Evolutionary conservation across 768 basidiomycete species (phyloP).

Genomic region (Gautieria morchelliformis): DNA sequence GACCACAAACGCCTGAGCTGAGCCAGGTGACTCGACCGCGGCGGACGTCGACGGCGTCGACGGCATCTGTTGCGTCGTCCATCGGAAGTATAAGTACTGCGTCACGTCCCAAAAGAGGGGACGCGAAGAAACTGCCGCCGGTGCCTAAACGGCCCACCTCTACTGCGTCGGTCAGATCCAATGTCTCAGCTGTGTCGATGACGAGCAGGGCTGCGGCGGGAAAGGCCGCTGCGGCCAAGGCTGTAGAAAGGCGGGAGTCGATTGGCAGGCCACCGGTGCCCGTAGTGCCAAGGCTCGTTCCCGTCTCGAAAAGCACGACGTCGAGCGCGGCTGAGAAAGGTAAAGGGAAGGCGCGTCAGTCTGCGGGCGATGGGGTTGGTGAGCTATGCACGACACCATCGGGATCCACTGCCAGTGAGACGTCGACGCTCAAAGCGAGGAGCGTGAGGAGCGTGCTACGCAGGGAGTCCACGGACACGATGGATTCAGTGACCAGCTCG

Average conservation of each 20-base stretch:
- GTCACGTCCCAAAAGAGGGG: neutral
- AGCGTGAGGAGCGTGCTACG: conserved; percentile 2
- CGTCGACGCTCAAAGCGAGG: conserved; percentile 32
- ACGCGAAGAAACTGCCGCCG: conserved; percentile 4
- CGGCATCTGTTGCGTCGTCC: conserved; percentile 6
- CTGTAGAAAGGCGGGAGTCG: conserved; percentile 4
- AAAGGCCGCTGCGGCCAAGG: conserved; percentile 10
- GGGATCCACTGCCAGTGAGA: conserved; percentile 27
- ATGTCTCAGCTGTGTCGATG: conserved; percentile 13
- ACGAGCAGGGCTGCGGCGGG: conserved; percentile 10
- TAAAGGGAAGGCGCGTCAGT: conserved; percentile 19
- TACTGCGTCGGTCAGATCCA: conserved; percentile 20
- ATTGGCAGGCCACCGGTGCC: conserved; percentile 1
- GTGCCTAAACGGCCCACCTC: conserved; percentile 16
- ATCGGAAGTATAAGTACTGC: conserved; percentile 6
- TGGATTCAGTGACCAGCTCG: conserved; percentile 18
- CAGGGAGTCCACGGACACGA: conserved; percentile 13
- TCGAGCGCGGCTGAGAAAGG: conserved; percentile 8
- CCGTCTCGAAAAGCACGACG: conserved; percentile 18
- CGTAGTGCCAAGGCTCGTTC: conserved; percentile 16
- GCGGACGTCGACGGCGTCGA: conserved; percentile 14
- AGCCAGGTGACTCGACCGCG: conserved; percentile 8
- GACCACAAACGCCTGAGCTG: conserved; percentile 4
- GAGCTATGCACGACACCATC: conserved; percentile 23
- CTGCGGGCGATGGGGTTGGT: conserved; percentile 22